phyloP scores from a whole-genome alignment of 2,329 filamentous ascomycete genomes.

The Microcera coccophila region DNA sequence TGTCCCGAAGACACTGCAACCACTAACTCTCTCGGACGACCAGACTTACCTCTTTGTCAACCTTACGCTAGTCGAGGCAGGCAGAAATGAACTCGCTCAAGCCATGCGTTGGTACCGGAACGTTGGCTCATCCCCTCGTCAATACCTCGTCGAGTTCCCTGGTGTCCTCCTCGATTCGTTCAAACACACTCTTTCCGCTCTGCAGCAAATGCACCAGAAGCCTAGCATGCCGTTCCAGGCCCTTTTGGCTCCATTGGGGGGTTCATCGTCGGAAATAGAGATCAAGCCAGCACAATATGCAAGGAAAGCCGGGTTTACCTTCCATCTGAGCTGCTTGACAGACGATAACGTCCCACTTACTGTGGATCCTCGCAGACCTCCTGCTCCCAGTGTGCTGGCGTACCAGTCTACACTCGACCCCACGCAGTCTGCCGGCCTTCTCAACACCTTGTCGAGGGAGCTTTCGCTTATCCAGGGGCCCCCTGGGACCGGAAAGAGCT shows the following conservation, averaged over 20 bases:
- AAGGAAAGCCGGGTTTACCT: not conserved
- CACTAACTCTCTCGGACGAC: slow-evolving; percentile 31
- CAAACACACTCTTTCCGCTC: slow-evolving; percentile 49
- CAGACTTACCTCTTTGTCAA: slow-evolving; percentile 27
- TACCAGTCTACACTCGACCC: too few relatives aligned
- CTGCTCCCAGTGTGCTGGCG: too few relatives aligned
- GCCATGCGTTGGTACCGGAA: slow-evolving; percentile 13
- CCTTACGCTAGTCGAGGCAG: not conserved
- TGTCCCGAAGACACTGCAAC: slow-evolving; percentile 10
- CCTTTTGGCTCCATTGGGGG: slow-evolving; percentile 44
- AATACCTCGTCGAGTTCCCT: slow-evolving; percentile 57
- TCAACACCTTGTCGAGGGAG: too few relatives aligned
- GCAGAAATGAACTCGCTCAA: slow-evolving; percentile 15
- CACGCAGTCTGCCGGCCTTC: too few relatives aligned
- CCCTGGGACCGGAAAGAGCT: too few relatives aligned
- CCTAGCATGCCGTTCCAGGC: slow-evolving; percentile 47
- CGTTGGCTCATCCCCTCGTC: slow-evolving; percentile 9
- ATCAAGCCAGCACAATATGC: too few relatives aligned
- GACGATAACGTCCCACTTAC: not conserved
- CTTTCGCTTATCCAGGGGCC: too few relatives aligned
- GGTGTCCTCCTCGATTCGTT: slow-evolving; percentile 57
- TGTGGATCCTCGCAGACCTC: not conserved
- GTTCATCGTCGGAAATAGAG: too few relatives aligned
- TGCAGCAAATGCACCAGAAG: slow-evolving; percentile 49
- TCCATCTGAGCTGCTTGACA: not conserved